phyloP scores from a whole-genome alignment of 805 yeast species.

The Candida coleopterorum region DNA sequence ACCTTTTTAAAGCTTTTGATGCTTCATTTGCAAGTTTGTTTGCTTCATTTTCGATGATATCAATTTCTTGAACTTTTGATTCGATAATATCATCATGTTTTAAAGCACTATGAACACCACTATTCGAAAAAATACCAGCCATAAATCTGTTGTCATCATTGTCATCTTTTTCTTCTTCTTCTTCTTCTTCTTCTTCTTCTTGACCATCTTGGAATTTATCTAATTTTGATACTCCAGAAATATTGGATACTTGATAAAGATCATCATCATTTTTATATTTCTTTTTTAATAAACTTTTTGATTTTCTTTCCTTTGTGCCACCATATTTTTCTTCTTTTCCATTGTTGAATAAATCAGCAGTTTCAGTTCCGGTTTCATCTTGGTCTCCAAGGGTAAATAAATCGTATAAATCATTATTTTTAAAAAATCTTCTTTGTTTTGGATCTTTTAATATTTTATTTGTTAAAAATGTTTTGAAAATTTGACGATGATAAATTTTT shows the following conservation, averaged over 20 bases:
- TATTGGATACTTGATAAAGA: slow-evolving; percentile 54
- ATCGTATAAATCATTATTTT: slow-evolving; percentile 87
- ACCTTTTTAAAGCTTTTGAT: slow-evolving; percentile 52
- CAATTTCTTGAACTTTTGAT: slow-evolving; percentile 45
- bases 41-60: slow-evolving; percentile 62
- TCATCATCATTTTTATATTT: slow-evolving; percentile 54
- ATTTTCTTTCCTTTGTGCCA: slow-evolving; percentile 29
- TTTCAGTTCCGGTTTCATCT: slow-evolving; percentile 59
- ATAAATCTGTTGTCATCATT: slow-evolving; percentile 62
- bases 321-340: slow-evolving; percentile 32
- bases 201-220: slow-evolving; percentile 53
- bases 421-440: slow-evolving; percentile 87
- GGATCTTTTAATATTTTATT: slow-evolving; percentile 95
- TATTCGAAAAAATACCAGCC: slow-evolving; percentile 66
- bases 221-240: slow-evolving; percentile 70
- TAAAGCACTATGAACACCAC: slow-evolving; percentile 69
- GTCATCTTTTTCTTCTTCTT: slow-evolving; percentile 12
- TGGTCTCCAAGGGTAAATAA: slow-evolving; percentile 81
- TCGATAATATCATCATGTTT: slow-evolving; percentile 76
- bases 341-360: slow-evolving; percentile 58
- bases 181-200: slow-evolving; percentile 15
- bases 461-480: slow-evolving; percentile 89
- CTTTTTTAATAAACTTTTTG: slow-evolving; percentile 22
- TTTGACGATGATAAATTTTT: slow-evolving; percentile 93
- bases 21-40: slow-evolving; percentile 49